phyloP scores from a whole-genome alignment of 192 early-diverging fungal genomes.

The Mortierella hygrophila region DNA sequence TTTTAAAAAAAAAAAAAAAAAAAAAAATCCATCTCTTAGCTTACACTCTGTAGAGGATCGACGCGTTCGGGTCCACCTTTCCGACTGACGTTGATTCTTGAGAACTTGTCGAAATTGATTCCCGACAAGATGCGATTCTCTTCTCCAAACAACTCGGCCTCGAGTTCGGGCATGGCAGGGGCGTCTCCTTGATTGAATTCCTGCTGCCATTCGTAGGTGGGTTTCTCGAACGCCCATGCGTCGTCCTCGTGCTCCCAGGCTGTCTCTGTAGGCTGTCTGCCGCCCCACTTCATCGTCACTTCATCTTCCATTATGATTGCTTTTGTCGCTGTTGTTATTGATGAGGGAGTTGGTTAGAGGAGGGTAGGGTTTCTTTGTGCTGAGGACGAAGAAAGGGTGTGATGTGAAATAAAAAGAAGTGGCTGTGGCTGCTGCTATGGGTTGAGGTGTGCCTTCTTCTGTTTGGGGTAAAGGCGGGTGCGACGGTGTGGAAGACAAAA shows the following conservation, averaged over 20 bases:
- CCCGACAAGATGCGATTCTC: slow-evolving; percentile 72
- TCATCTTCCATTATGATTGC: slow-evolving; percentile 3
- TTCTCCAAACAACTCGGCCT: slow-evolving; percentile 70
- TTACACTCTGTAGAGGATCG: slow-evolving; percentile 63
- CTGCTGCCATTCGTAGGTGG: slow-evolving; percentile 67
- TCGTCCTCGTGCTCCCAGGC: neutral
- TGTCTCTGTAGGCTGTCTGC: neutral
- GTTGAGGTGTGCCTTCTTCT: neutral
- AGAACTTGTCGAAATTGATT: slow-evolving; percentile 80
- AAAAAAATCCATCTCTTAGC: neutral
- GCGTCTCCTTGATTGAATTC: slow-evolving; percentile 69
- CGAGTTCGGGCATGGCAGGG: slow-evolving; percentile 70
- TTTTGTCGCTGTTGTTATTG: neutral
- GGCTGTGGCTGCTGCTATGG: neutral
- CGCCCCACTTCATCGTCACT: slow-evolving; percentile 9
- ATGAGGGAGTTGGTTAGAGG: neutral
- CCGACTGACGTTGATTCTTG: slow-evolving; percentile 77
- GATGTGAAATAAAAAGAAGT: neutral
- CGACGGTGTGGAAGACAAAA: neutral
- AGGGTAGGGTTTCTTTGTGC: neutral
- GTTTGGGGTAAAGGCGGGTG: neutral
- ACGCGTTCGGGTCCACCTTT: slow-evolving; percentile 68
- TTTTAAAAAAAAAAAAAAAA: neutral
- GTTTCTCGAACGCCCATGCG: slow-evolving; percentile 58
- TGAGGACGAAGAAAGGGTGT: neutral